Base-by-base conservation (phyloP, 257 asterid species). In the Solanum appendiculatum region DNA sequence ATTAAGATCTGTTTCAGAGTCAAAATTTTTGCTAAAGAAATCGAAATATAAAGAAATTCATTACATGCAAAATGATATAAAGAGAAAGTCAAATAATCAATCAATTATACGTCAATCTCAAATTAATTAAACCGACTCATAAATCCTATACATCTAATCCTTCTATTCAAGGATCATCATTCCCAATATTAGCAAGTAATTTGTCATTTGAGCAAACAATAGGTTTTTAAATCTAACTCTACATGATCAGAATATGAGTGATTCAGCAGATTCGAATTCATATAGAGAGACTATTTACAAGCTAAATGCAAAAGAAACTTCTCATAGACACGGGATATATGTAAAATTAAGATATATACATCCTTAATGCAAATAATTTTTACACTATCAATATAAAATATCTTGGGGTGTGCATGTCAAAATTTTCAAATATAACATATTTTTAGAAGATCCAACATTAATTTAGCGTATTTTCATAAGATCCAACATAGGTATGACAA, bases 221-320 rank as follows among this genome's bases (percentile, higher is more conserved):
- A 16, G 7, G 2, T 44, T 78, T 18, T 42, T 11, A 6, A 69
- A 15, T 6, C n/a, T 69, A 33, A 10, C 44, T 70, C 27, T 16
- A 33, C 8, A 0, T 31, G 1, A 64, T 0, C 72, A n/a, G 1
- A 63, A 63, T 0, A n/a, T 5, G 1, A 25, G 34, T 63, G 9
- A 25, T 63, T 63, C 72, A 0, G 11, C 2, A 4, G 0, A 63
- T 63, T 1, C 25, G 0, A 5, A 63, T 63, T 63, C 1, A 63
- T 63, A 27, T 3, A 7, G 1, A 69, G 1, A 56, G 3, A 69
- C 13, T 69, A 3, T 3, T 16, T 14, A 31, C n/a, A 15, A 69
- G 39, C n/a, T 68, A 68, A 14, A 0, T 68, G 3, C 6, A 29
- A 68, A 66, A 68, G 23, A 68, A 68, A 68, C 0, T 27, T 27